phyloP scores from a whole-genome alignment of 495 filamentous ascomycete genomes.

The Staphylotrichum tortipilum region DNA sequence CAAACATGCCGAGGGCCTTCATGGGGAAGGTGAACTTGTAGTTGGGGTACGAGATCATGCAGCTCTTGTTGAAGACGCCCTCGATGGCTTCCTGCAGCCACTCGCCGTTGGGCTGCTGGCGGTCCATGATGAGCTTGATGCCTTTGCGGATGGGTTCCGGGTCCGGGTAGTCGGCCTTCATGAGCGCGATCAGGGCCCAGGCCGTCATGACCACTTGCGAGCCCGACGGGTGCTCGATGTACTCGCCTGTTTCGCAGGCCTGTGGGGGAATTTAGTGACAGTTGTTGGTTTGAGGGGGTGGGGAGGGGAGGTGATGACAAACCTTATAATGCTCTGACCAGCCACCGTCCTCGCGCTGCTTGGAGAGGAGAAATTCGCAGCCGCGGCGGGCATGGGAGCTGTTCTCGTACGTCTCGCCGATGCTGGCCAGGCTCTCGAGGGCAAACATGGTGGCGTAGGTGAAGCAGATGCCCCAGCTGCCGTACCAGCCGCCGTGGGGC shows the following conservation, averaged over 20 bases:
- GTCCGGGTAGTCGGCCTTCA: conserved; percentile 79
- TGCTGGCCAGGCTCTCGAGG: conserved; percentile 70
- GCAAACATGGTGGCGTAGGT: conserved; percentile 97
- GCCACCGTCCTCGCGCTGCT: conserved; percentile 80
- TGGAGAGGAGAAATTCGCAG: conserved; percentile 75
- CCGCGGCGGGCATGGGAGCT: conserved; percentile 60
- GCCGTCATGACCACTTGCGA: conserved; percentile 89
- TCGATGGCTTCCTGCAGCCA: conserved; percentile 95
- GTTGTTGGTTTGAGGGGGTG: not conserved
- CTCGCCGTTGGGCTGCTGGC: conserved; percentile 82
- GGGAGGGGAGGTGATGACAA: conserved; percentile 24
- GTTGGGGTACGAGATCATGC: conserved; percentile 99
- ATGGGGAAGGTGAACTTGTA: conserved; percentile 97
- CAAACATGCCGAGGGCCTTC: conserved; percentile 85
- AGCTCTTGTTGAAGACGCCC: conserved; percentile 97
- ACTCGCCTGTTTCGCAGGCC: conserved; percentile 47
- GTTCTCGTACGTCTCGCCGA: conserved; percentile 72
- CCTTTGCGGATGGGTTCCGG: conserved; percentile 61
- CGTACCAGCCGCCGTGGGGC: conserved; percentile 89
- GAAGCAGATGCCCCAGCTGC: conserved; percentile 95
- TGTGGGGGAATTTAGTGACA: conserved; percentile 10
- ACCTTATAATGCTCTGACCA: conserved; percentile 94
- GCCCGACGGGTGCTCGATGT: conserved; percentile 43
- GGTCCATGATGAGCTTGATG: conserved; percentile 71
- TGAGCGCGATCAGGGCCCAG: conserved; percentile 77